These are phyloP conservation scores for Penicillium sp. DNA, from an alignment of 2,329 filamentous ascomycete genomes.

Conservation along the genomic window DNA sequence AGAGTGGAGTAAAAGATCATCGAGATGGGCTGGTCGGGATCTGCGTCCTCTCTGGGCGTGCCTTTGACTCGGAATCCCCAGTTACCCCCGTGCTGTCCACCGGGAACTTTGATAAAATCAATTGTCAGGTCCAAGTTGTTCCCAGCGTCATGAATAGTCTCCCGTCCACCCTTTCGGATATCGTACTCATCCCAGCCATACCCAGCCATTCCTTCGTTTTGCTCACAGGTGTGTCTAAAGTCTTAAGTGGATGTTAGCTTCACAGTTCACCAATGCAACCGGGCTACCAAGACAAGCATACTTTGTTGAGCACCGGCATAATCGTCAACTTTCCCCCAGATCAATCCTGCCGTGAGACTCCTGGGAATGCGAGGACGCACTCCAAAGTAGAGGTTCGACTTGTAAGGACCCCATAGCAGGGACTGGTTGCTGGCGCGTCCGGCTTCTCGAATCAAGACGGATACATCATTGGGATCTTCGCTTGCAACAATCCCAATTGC, in stretches of 20 bases:
- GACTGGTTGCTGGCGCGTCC: conserved; percentile 67
- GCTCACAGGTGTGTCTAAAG: conserved; percentile 92
- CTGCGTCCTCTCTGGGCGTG: conserved; percentile 66
- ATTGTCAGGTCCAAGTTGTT: conserved; percentile 91
- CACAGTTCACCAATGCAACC: not conserved
- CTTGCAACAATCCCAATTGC: conserved; percentile 29
- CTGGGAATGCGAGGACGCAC: conserved; percentile 77
- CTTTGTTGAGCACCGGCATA: conserved; percentile 73
- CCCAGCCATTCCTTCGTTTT: conserved; percentile 87
- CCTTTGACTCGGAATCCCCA: conserved; percentile 91
- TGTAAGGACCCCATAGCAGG: conserved; percentile 93
- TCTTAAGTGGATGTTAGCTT: conserved; percentile 51
- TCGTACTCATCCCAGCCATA: conserved; percentile 99
- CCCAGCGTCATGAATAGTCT: conserved; percentile 84
- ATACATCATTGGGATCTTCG: conserved; percentile 32
- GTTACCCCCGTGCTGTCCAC: conserved; percentile 79
- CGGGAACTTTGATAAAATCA: conserved; percentile 88
- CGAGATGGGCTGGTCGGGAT: conserved; percentile 67
- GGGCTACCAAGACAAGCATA: conserved; percentile 46
- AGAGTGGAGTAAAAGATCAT: conserved; percentile 79
- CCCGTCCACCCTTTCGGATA: conserved; percentile 77
- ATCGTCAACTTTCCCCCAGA: conserved; percentile 85
- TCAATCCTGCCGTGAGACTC: conserved; percentile 75
- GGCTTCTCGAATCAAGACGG: conserved; percentile 40
- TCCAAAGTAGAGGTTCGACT: conserved; percentile 92